phyloP scores from a whole-genome alignment of 768 basidiomycete species.

The Boletellus emodensis region DNA sequence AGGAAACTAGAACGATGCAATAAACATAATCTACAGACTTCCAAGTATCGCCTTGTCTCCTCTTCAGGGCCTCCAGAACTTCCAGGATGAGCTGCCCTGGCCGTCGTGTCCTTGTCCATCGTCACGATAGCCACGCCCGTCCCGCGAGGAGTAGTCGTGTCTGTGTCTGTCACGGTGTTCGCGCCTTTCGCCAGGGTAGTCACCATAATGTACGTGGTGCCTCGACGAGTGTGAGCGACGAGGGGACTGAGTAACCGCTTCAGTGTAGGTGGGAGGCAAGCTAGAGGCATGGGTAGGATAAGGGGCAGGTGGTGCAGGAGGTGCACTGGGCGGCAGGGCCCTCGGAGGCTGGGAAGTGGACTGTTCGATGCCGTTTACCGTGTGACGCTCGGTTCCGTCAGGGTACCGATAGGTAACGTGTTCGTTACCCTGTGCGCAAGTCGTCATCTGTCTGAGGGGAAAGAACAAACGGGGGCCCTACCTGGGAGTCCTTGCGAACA shows the following conservation, averaged over 20 bases:
- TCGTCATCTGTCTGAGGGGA: conserved; percentile 2
- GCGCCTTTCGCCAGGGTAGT: conserved; percentile 8
- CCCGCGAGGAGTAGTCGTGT: conserved; percentile 8
- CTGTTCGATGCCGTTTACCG: conserved; percentile 64
- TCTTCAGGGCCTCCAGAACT: conserved; percentile 12
- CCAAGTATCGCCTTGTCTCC: neutral
- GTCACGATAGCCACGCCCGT: conserved; percentile 3
- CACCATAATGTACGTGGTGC: conserved; percentile 11
- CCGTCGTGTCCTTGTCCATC: conserved; percentile 3
- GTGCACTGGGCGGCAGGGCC: conserved; percentile 8
- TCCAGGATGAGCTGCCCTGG: conserved; percentile 11
- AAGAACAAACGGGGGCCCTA: conserved; percentile 31
- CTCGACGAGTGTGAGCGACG: conserved; percentile 18
- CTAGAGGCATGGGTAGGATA: neutral
- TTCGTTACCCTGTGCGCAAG: conserved; percentile 59
- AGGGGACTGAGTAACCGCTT: conserved; percentile 8
- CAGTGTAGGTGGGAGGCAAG: conserved; percentile 22
- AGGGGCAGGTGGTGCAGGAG: neutral
- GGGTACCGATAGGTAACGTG: conserved; percentile 62
- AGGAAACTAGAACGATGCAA: neutral
- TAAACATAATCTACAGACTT: neutral
- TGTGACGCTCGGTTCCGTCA: conserved; percentile 62
- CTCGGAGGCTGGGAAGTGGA: conserved; percentile 10
- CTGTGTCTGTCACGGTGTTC: conserved; percentile 13
- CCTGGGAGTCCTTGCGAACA: conserved; percentile 55